phyloP scores from a whole-genome alignment of 495 filamentous ascomycete species.

The Gamarada debralockiae region DNA sequence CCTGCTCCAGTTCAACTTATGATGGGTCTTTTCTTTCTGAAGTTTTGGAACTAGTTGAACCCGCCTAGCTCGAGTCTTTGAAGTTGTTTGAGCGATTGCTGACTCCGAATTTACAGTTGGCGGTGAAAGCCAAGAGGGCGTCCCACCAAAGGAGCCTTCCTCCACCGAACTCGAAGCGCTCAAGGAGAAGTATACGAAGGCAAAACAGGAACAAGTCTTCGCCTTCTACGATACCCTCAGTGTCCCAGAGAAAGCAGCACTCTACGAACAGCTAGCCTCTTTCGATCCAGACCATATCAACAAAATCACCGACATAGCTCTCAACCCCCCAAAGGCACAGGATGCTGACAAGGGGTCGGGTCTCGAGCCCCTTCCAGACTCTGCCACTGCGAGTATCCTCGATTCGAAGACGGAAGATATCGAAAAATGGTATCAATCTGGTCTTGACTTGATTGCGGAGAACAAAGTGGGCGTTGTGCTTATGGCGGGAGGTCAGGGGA shows the following conservation, averaged over 20 bases:
- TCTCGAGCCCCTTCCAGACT: constrained; percentile 88
- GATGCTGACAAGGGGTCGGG: constrained; percentile 46
- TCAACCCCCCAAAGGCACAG: constrained; percentile 68
- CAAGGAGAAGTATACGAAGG: constrained; percentile 70
- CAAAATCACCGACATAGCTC: constrained; percentile 72
- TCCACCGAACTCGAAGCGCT: constrained; percentile 70
- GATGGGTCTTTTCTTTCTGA: no score
- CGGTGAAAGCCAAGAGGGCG: constrained; percentile 33
- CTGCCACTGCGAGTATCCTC: constrained; percentile 83
- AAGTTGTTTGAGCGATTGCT: no score
- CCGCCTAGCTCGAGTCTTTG: no score
- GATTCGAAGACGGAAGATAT: constrained; percentile 81
- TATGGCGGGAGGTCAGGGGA: constrained; percentile 97
- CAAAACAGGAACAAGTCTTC: constrained; percentile 87
- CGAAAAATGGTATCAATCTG: constrained; percentile 78
- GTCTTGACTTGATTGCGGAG: constrained; percentile 77
- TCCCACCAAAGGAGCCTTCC: constrained; percentile 60
- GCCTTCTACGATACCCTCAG: constrained; percentile 81
- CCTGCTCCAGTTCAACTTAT: no score
- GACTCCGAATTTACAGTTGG: constrained; percentile 30
- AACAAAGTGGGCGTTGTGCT: constrained; percentile 94
- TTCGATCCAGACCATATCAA: constrained; percentile 85
- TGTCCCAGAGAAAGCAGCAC: constrained; percentile 64
- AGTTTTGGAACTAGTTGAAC: no score
- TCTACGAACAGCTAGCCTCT: constrained; percentile 75